Base-by-base conservation (phyloP, 179 eudicot genomes). In the Patellifolia procumbens region DNA sequence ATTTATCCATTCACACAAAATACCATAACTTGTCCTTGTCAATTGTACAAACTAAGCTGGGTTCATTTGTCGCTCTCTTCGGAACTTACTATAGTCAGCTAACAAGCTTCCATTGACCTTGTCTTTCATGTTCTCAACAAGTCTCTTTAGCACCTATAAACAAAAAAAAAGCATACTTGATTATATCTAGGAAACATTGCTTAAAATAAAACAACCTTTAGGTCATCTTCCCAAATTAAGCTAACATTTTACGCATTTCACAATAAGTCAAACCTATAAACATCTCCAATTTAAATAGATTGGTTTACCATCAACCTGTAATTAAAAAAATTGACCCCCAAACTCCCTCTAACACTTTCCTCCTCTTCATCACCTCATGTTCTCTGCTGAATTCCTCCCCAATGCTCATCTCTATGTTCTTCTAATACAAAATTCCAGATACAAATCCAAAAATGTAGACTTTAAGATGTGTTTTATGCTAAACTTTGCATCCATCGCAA, bases 61-160 rank as follows among this genome's bases (percentile, higher is more conserved):
- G 0, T 79, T 80, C 78, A 78, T 69, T 53, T 73, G 85, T 76
- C 76, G 85, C 79, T 94, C 93, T 83, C 78, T 81, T 72, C 91
- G 84, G 79, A 89, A 92, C 68, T 72, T 66, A 34, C 89, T 83
- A 68, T 89, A 94, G 70, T 94, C 98, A 0, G 91, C 87, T 68
- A 90, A 82, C 83, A 94, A 86, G 81, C 89, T 94, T 32, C 81
- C 72, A 74, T 90, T 90, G 20, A 92, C 97, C 83, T 88, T 90
- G 61, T 88, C 85, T 86, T 89, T 94, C 96, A 90, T 92, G 87
- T 89, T 94, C 81, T 84, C 88, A 74, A 94, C 85, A 74, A 94
- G 86, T 70, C 86, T 77, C 78, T 66, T 80, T 4, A 94, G 86
- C 68, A 89, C 91, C 98, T 94, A 68, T 63, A 35, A 26, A 56